phyloP scores from a whole-genome alignment of 345 rosid genomes.

The Eucalyptus curtisii region DNA sequence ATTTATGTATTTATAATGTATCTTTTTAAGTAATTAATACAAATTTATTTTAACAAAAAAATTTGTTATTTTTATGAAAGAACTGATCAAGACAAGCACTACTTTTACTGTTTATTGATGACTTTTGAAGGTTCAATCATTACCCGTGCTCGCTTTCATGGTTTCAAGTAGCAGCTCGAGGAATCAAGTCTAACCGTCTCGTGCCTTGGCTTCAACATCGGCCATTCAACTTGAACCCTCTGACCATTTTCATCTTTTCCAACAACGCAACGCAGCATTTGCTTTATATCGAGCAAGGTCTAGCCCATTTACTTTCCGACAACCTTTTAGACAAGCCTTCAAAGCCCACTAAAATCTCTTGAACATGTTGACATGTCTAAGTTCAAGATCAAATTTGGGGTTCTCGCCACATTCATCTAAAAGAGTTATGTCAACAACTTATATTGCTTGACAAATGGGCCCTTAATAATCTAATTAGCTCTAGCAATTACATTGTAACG shows the following conservation, averaged over 20 bases:
- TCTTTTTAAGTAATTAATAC: not conserved
- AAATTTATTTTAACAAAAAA: not conserved
- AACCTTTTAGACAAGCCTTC: not conserved
- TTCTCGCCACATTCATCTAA: not conserved
- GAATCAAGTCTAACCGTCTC: not conserved
- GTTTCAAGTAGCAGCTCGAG: not conserved
- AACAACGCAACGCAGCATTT: not conserved
- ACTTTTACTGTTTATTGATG: not conserved
- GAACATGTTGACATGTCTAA: not conserved
- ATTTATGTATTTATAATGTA: too few relatives aligned
- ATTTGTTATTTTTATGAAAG: not conserved
- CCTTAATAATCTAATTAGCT: not conserved
- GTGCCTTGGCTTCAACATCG: not conserved
- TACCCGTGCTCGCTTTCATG: not conserved
- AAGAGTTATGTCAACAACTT: not conserved
- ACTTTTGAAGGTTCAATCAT: not conserved
- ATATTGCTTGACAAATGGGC: not conserved
- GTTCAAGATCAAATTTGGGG: not conserved
- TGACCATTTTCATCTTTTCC: not conserved
- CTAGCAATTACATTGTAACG: not conserved
- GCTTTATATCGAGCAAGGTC: not conserved
- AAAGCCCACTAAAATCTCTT: not conserved
- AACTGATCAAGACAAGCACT: not conserved
- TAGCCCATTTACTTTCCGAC: not conserved
- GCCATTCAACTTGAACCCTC: not conserved